These are phyloP conservation scores for Bipolaris oryzae DNA, from an alignment of 2,329 filamentous ascomycete genomes.

Conservation along the genomic window DNA sequence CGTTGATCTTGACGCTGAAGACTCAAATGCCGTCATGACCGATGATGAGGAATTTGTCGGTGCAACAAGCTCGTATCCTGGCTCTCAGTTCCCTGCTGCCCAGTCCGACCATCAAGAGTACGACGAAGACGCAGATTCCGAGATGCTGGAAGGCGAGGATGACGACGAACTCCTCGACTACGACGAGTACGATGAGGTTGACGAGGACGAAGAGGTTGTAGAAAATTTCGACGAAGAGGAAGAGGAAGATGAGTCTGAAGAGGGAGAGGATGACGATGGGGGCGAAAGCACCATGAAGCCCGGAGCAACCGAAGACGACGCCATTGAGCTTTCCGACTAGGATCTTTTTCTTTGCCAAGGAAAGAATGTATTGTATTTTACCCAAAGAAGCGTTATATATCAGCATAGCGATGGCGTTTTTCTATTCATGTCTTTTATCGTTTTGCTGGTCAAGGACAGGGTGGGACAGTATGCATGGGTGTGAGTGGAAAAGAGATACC, in stretches of 20 bases:
- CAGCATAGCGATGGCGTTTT: conserved; percentile 10
- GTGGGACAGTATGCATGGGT: not conserved
- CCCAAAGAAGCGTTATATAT: not conserved
- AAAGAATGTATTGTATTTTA: not conserved
- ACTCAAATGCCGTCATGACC: conserved; percentile 10
- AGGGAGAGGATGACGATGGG: conserved; percentile 16
- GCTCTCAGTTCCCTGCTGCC: conserved; percentile 1
- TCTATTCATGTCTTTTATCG: not conserved
- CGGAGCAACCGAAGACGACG: conserved; percentile 42
- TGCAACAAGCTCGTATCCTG: conserved; percentile 4
- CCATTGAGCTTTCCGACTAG: conserved; percentile 44
- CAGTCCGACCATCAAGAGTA: not conserved
- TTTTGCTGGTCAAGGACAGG: not conserved
- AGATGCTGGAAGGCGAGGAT: conserved; percentile 20
- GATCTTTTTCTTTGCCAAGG: not conserved
- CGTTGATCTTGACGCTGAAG: conserved; percentile 17
- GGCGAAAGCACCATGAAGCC: conserved; percentile 4
- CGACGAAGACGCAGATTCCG: conserved; percentile 21
- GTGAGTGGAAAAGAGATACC: not conserved
- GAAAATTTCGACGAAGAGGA: conserved; percentile 26
- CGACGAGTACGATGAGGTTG: conserved; percentile 3
- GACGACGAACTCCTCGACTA: conserved; percentile 12
- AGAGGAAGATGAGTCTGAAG: conserved; percentile 11
- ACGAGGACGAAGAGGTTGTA: conserved; percentile 10
- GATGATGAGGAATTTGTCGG: conserved; percentile 20